Base-by-base conservation (phyloP, 768 basidiomycete species). In the Rubroboletus satanas region DNA sequence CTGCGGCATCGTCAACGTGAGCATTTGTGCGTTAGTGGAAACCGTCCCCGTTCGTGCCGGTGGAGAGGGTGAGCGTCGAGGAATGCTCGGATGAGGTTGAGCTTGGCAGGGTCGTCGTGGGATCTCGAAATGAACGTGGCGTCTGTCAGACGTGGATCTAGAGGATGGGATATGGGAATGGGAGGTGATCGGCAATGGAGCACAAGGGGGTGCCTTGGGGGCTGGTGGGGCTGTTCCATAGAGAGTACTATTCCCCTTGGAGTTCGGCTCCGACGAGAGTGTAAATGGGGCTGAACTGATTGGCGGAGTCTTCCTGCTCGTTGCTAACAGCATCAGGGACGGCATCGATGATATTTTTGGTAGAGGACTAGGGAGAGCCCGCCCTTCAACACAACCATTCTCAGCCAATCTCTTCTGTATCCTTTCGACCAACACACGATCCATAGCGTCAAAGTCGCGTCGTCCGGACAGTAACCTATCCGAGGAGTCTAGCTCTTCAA, bases 371-470 rank as follows among this genome's bases (percentile, higher is more conserved):
- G 63, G 63, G 26, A 41, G 7, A 4, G 49, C 39, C 38, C 57
- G 56, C 8, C 64, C 64, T 28, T 70, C 67, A n/a, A 35, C 46
- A 54, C 67, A 70, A 10, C 75, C 74, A 50, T 68, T 64, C 9
- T 70, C 70, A 18, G 66, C 43, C 35, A 76, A 58, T 26, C 63
- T 63, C 35, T 58, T 62, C 62, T 68, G 68, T 43, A 77, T 69
- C 42, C 54, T 69, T 49, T 69, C 67, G 14, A 62, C 68, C 52
- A 76, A 64, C 38, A 66, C 29, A 33, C 51, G 62, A 49, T 76
- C 75, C 64, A 73, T 71, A 7, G 62, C 61, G n/a, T 61, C 62
- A 31, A 63, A 49, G 18, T 57, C 61, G 23, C 37, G 32, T 31
- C 3, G 48, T 44, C 51, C 55, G 32, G 54, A 50, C 17, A 14